A percentile compares a stretch with the other conserved stretches of the same genome.
Evolutionary conservation across 139 green algal species (phyloP).

Genomic region (Chlamydomonas urium): DNA sequence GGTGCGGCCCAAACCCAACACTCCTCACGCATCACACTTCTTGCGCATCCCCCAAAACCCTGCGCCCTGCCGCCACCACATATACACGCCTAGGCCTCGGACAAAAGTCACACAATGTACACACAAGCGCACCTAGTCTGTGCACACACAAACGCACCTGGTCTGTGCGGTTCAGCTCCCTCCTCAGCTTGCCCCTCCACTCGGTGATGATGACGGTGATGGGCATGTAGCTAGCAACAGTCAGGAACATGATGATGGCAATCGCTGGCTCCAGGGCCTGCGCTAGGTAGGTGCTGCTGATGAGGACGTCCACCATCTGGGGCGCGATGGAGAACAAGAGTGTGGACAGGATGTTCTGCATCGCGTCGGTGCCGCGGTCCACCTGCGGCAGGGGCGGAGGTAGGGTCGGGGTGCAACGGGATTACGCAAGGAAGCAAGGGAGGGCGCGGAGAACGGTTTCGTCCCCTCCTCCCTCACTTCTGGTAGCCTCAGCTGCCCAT

Average conservation of each 20-base stretch:
- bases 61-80: too few species aligned
- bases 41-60: too few species aligned
- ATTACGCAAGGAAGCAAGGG: not conserved
- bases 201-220: conserved; percentile 83
- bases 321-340: conserved; percentile 62
- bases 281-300: conserved; percentile 69
- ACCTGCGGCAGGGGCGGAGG: conserved; percentile 28
- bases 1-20: too few species aligned
- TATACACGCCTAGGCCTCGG: not conserved
- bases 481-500: not conserved
- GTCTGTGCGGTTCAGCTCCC: conserved; percentile 44
- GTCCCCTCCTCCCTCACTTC: not conserved
- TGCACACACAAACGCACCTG: conserved; percentile 16
- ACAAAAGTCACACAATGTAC: not conserved
- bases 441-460: not conserved
- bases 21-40: too few species aligned
- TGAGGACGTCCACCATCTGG: conserved; percentile 72
- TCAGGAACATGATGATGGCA: conserved; percentile 76
- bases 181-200: conserved; percentile 67
- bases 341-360: conserved; percentile 74
- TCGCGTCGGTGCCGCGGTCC: conserved; percentile 70
- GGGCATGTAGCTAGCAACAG: conserved; percentile 80
- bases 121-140: not conserved
- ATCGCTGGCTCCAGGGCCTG: conserved; percentile 65
- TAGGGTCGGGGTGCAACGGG: not conserved